A percentile compares a stretch with the other conserved stretches of the same genome.
These are phyloP conservation scores for Botrytis squamosa DNA, from an alignment of 2,329 filamentous ascomycete species.

Conservation along the genomic window DNA sequence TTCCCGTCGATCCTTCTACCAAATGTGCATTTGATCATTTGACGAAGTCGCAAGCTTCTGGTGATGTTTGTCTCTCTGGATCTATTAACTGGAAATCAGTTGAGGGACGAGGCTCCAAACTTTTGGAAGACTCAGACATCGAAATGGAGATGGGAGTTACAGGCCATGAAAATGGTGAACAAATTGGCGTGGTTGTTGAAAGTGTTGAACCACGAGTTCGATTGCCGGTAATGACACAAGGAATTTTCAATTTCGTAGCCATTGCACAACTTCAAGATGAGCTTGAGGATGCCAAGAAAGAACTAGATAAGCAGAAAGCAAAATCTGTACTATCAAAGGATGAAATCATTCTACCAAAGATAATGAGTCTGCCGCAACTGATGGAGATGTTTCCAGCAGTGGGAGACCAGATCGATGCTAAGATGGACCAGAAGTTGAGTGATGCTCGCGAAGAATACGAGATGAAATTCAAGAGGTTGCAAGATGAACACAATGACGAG, in stretches of 20 bases:
- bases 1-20: slow-evolving; percentile 66
- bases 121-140: not conserved
- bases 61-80: slow-evolving; percentile 69
- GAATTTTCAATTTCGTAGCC: not conserved
- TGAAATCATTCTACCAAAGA: not conserved
- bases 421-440: not conserved
- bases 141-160: not conserved
- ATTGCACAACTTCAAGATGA: slow-evolving; percentile 11
- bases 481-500: not conserved
- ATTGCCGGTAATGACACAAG: not conserved
- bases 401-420: not conserved
- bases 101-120: not conserved
- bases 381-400: not conserved
- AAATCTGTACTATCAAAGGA: not conserved
- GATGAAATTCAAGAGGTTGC: not conserved
- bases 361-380: not conserved
- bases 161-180: no score
- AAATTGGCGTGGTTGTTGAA: not conserved
- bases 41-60: slow-evolving; percentile 43
- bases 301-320: not conserved
- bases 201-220: slow-evolving; percentile 1
- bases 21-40: slow-evolving; percentile 64
- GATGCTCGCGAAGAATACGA: not conserved
- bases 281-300: slow-evolving; percentile 8
- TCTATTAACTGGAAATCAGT: not conserved